A percentile compares a stretch with the other conserved stretches of the same genome.
These are phyloP conservation scores for Populus hybrid DNA, from an alignment of 441 rosid genomes.

Conservation along the genomic window DNA sequence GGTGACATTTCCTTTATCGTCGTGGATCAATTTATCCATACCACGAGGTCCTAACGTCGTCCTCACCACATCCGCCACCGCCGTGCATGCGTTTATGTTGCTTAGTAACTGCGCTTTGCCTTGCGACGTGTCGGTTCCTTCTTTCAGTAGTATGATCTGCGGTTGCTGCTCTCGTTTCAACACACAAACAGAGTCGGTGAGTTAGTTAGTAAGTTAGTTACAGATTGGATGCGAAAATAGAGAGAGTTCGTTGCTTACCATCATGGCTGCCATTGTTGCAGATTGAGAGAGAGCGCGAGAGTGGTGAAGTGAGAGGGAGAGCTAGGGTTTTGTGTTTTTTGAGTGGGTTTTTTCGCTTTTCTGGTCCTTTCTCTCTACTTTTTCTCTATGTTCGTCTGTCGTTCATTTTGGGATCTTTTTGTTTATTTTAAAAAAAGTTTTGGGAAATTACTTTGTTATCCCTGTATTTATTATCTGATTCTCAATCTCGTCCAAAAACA, in stretches of 20 bases:
- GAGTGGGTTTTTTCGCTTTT: slow-evolving; percentile 9
- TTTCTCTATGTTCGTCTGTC: background rate
- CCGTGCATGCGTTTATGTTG: slow-evolving; percentile 94
- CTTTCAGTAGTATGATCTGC: slow-evolving; percentile 95
- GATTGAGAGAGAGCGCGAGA: slow-evolving; percentile 7
- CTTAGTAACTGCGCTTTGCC: slow-evolving; percentile 92
- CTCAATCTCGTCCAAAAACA: background rate
- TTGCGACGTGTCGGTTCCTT: slow-evolving; percentile 96
- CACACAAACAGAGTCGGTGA: slow-evolving; percentile 1
- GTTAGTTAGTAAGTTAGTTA: background rate
- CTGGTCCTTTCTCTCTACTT: background rate
- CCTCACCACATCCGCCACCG: slow-evolving; percentile 81
- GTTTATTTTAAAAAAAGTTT: background rate
- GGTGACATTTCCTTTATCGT: slow-evolving; percentile 88
- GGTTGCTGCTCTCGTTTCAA: slow-evolving; percentile 71
- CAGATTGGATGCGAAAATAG: background rate
- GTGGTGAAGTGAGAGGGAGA: background rate
- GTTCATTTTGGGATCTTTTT: background rate
- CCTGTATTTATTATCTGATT: background rate
- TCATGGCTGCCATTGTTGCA: slow-evolving; percentile 73
- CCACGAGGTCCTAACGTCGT: slow-evolving; percentile 97
- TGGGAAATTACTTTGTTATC: background rate
- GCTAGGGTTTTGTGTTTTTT: slow-evolving; percentile 28
- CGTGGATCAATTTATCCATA: slow-evolving; percentile 98
- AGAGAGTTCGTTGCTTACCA: slow-evolving; percentile 44